phyloP scores from a whole-genome alignment of 2,329 filamentous ascomycete species.

The Myriangium duriaei region DNA sequence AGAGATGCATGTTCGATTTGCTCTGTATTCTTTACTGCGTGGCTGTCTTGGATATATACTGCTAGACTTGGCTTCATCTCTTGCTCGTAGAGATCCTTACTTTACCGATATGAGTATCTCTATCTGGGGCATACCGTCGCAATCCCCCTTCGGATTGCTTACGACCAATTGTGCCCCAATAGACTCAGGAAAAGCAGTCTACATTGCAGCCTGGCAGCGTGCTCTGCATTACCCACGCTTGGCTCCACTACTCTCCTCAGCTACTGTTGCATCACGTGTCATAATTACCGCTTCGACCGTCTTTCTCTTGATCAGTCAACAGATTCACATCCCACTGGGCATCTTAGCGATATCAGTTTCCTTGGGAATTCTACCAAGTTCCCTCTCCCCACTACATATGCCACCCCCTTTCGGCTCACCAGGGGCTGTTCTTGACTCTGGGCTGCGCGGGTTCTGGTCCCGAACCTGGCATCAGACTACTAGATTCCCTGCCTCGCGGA shows the following conservation, averaged over 20 bases:
- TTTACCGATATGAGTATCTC: conserved; percentile 14
- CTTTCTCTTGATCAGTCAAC: conserved; percentile 17
- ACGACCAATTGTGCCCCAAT: too few species aligned
- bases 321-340: conserved; percentile 16
- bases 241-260: neutral
- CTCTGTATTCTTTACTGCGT: conserved; percentile 12
- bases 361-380: conserved; percentile 12
- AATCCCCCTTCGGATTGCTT: too few species aligned
- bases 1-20: conserved; percentile 11
- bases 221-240: too few species aligned
- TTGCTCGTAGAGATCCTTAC: conserved; percentile 17
- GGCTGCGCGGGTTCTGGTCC: conserved; percentile 21
- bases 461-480: conserved; percentile 23
- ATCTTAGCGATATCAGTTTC: conserved; percentile 16
- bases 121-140: too few species aligned
- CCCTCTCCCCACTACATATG: conserved; percentile 19
- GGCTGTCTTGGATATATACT: conserved; percentile 16
- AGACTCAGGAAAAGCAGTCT: too few species aligned
- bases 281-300: conserved; percentile 17
- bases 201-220: too few species aligned
- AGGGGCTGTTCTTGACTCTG: conserved; percentile 13
- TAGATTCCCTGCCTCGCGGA: conserved; percentile 16
- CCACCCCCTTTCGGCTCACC: conserved; percentile 20
- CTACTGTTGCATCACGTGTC: conserved; percentile 13
- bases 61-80: conserved; percentile 17